phyloP scores from a whole-genome alignment of 2,329 filamentous ascomycete genomes.

The Paracorniculantispora psalliotae region DNA sequence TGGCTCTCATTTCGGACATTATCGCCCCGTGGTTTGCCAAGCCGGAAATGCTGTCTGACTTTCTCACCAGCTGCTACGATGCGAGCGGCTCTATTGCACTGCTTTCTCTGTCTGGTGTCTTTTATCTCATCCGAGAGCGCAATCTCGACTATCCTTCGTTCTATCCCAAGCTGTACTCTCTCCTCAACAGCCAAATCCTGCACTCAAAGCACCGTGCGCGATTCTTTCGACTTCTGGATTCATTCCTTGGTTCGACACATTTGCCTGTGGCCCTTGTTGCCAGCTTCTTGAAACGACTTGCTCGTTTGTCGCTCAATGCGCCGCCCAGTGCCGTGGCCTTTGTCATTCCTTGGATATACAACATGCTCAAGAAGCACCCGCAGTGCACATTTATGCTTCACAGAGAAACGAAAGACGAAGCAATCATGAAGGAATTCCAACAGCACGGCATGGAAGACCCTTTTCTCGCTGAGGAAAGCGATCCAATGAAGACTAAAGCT shows the following conservation, averaged over 20 bases:
- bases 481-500: conserved; percentile 80
- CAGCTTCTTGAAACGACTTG: conserved; percentile 92
- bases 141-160: conserved; percentile 96
- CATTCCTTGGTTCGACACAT: conserved; percentile 87
- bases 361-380: conserved; percentile 84
- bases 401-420: conserved; percentile 58
- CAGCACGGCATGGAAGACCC: conserved; percentile 62
- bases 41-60: conserved; percentile 89
- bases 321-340: conserved; percentile 86
- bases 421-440: conserved; percentile 55
- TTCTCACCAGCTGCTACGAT: conserved; percentile 90
- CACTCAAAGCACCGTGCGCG: conserved; percentile 92
- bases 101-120: conserved; percentile 85
- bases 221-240: conserved; percentile 89
- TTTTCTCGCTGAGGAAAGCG: conserved; percentile 67
- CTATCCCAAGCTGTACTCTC: conserved; percentile 87
- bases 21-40: conserved; percentile 88
- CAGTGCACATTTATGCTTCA: conserved; percentile 96
- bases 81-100: conserved; percentile 81
- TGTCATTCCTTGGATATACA: conserved; percentile 91
- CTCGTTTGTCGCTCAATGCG: conserved; percentile 77
- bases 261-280: conserved; percentile 85
- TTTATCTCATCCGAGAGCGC: conserved; percentile 87
- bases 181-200: conserved; percentile 78
- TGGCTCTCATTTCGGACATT: conserved; percentile 68